A percentile compares a stretch with the other conserved stretches of the same genome.
These are phyloP conservation scores for Persicaria maculosa DNA, from an alignment of 148 eudicot species.

Conservation along the genomic window DNA sequence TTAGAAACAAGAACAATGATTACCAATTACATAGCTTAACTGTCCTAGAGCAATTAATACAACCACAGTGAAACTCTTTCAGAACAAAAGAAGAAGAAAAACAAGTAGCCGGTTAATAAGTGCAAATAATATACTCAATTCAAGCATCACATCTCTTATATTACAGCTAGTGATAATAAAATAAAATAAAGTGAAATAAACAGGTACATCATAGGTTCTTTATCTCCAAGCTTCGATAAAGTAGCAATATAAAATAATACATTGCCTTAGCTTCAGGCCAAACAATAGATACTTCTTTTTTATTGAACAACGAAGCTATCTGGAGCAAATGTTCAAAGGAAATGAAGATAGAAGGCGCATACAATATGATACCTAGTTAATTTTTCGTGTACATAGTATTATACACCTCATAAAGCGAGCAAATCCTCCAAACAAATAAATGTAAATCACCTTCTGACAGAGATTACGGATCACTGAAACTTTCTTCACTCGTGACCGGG, in stretches of 20 bases:
- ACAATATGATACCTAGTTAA: neutral
- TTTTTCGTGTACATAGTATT: neutral
- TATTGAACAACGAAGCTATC: no score
- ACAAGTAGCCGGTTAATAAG: neutral
- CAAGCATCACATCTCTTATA: neutral
- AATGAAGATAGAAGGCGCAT: neutral
- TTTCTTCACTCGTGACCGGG: conserved; percentile 63
- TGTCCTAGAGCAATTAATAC: neutral
- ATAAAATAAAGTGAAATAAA: neutral
- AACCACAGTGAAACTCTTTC: neutral
- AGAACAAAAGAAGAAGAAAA: neutral
- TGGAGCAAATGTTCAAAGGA: no score
- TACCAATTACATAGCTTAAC: neutral
- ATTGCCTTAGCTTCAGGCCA: no score
- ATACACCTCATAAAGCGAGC: neutral
- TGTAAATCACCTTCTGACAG: conserved; percentile 64
- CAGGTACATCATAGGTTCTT: neutral
- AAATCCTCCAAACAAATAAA: neutral
- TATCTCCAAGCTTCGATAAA: no score
- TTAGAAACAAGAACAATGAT: neutral
- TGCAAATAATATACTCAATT: neutral
- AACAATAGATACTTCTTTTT: no score
- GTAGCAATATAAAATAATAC: no score
- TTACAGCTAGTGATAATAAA: neutral
- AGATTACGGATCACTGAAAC: conserved; percentile 91